phyloP scores from a whole-genome alignment of 2,329 filamentous ascomycete species.

The Pestalotiopsis sp. region DNA sequence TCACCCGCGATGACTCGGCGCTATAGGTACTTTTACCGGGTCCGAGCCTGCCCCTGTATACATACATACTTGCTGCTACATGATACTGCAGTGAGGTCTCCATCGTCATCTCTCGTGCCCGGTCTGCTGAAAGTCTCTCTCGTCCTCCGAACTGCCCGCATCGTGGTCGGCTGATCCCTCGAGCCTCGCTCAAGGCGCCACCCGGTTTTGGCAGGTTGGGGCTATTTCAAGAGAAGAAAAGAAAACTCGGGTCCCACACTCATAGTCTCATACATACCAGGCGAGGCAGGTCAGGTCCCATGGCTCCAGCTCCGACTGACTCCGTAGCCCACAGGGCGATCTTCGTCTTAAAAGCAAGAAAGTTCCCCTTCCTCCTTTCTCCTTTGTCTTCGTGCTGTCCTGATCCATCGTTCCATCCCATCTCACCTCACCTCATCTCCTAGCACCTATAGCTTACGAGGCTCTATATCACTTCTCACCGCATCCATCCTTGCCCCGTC shows the following conservation, averaged over 20 bases:
- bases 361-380: background rate
- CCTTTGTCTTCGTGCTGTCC: background rate
- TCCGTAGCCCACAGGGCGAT: background rate
- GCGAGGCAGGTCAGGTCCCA: background rate
- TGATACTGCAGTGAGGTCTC: background rate
- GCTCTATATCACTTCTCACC: background rate
- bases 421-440: background rate
- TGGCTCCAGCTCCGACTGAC: background rate
- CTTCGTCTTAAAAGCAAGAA: background rate
- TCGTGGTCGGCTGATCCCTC: conserved; percentile 4
- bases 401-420: background rate
- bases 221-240: background rate
- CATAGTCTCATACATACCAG: background rate
- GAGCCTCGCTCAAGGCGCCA: conserved; percentile 1
- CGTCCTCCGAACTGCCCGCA: background rate
- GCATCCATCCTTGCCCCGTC: background rate
- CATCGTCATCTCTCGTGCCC: background rate
- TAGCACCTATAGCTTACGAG: background rate
- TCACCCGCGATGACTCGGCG: background rate
- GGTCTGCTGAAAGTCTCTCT: background rate
- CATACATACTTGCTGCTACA: background rate
- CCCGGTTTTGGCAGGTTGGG: background rate
- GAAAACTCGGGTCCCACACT: conserved; percentile 1
- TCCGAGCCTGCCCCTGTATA: background rate
- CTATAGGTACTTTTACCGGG: background rate